Percentiles rank a stretch among this genome's conserved stretches.
These are phyloP conservation scores for Pleurotus platypus DNA, from an alignment of 768 basidiomycete genomes.

Conservation along the genomic window DNA sequence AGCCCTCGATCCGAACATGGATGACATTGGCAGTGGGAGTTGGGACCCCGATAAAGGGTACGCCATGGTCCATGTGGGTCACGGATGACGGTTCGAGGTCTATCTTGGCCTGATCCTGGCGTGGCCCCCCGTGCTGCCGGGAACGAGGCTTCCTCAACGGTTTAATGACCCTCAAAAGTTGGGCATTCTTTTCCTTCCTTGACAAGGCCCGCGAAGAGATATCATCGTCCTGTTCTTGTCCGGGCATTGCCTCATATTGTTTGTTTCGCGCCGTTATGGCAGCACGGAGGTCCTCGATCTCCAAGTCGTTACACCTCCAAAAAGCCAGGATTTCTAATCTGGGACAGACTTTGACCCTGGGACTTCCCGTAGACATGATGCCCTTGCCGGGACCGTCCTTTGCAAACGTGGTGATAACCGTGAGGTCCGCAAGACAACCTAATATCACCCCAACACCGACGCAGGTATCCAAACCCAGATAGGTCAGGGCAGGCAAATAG, in stretches of 20 bases:
- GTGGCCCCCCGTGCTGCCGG: slow-evolving; percentile 12
- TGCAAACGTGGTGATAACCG: slow-evolving; percentile 21
- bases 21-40: slow-evolving; percentile 30
- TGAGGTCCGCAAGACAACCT: slow-evolving; percentile 33
- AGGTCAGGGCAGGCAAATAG: slow-evolving; percentile 47
- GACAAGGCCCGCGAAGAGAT: too few relatives aligned
- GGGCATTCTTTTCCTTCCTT: neutral
- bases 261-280: slow-evolving; percentile 25
- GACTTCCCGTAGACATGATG: slow-evolving; percentile 12
- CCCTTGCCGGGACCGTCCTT: slow-evolving; percentile 8
- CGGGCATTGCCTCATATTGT: neutral
- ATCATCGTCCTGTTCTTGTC: neutral
- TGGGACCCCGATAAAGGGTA: slow-evolving; percentile 30
- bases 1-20: slow-evolving; percentile 40
- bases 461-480: slow-evolving; percentile 45
- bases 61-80: slow-evolving; percentile 18
- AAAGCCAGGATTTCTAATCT: slow-evolving; percentile 46
- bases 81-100: slow-evolving; percentile 1
- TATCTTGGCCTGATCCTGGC: slow-evolving; percentile 1
- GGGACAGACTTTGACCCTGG: slow-evolving; percentile 46
- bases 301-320: slow-evolving; percentile 47
- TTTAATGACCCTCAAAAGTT: slow-evolving; percentile 25
- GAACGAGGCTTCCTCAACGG: slow-evolving; percentile 32
- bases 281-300: slow-evolving; percentile 29
- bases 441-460: slow-evolving; percentile 37